Base-by-base conservation (phyloP, 1,139 yeast genomes). In the Candida sp. region DNA sequence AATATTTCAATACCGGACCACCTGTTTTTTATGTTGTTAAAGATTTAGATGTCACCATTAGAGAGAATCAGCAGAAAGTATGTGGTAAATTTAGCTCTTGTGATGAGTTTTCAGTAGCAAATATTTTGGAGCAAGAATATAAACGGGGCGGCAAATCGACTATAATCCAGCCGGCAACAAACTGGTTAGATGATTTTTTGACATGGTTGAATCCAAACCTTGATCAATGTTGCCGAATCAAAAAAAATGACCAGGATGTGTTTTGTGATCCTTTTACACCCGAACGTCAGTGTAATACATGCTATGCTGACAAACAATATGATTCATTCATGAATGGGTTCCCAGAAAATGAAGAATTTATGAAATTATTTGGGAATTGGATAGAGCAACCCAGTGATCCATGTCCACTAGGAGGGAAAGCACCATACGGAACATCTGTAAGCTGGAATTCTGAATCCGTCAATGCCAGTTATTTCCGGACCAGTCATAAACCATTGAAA, bases 401-500 rank as follows among this genome's bases (percentile, higher is more conserved):
- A 3, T 93, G 99, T 63, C 97, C 98, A 1, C 70, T 93, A 27
- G 98, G 97, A 3, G 99, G 99, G 1, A 86, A 87, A 56, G 98
- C 98, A 0, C 96, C 98, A 0, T 93, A 91, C 57, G 76, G 87
- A 0, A 65, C 70, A 5, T 75, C 95, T 0, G 70, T 93, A 15
- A 62, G 74, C 1, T 69, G 69, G 40, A 44, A 70, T 15, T 64
- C 68, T 0, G 44, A 54, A 8, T 55, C 55, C 1, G 75, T 91
- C 21, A 53, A 60, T 4, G 72, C 95, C 1, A 81, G 93, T 4
- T 75, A 79, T 34, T 87, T 91, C 66, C 69, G 98, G 50, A 80
- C 95, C 0, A 77, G 87, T n/a, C 98, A 93, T 61, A 64, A 62
- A 1, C 95, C 97, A 0, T 69, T 93, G 51, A 73, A 87, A 45